These are phyloP conservation scores for Quercus suber DNA, from an alignment of 306 rosid genomes.

Conservation along the genomic window DNA sequence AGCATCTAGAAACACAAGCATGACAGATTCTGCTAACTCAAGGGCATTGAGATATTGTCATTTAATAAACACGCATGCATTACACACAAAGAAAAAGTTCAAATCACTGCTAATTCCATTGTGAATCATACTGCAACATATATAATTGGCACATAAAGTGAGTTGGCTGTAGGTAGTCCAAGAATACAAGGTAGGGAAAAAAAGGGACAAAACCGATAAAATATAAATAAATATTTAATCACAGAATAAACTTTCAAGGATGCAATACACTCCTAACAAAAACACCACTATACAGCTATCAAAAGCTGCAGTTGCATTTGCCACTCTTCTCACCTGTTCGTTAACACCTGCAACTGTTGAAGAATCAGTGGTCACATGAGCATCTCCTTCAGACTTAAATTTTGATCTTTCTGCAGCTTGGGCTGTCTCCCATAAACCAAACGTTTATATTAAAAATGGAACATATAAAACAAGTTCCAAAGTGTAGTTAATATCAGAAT, in stretches of 20 bases:
- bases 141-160: background rate
- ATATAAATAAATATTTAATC: background rate
- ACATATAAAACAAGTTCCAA: conserved; percentile 5
- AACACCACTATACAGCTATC: conserved; percentile 2
- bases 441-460: conserved; percentile 18
- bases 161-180: background rate
- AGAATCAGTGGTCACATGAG: conserved; percentile 30
- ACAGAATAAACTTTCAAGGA: background rate
- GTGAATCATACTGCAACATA: background rate
- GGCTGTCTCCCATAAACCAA: conserved; percentile 47
- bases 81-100: background rate
- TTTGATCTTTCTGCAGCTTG: conserved; percentile 56
- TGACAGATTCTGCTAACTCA: background rate
- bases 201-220: background rate
- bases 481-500: background rate
- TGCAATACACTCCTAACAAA: background rate
- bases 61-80: background rate
- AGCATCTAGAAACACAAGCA: background rate
- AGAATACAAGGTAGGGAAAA: background rate
- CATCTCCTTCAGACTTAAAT: conserved; percentile 47
- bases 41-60: background rate
- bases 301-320: conserved; percentile 13
- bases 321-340: conserved; percentile 34
- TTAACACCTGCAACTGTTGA: conserved; percentile 36
- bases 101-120: background rate